These are phyloP conservation scores for Sarocladium strictum DNA, from an alignment of 2,329 filamentous ascomycete species.

Conservation along the genomic window DNA sequence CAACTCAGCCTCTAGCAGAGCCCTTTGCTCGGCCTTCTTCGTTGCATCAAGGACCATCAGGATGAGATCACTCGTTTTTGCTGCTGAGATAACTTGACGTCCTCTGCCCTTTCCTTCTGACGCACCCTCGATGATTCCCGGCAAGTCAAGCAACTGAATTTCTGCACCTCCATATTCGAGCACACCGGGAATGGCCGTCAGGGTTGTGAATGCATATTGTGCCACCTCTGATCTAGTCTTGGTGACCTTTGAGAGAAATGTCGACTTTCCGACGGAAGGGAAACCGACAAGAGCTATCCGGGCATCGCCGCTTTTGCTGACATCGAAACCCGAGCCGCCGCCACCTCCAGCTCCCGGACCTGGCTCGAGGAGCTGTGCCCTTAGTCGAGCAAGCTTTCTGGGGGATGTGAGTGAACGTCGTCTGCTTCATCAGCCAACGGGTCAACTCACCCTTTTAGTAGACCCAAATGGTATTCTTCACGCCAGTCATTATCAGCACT, in stretches of 20 bases:
- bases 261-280: slow-evolving; percentile 97
- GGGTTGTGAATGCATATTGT: slow-evolving; percentile 93
- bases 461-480: slow-evolving; percentile 92
- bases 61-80: slow-evolving; percentile 96
- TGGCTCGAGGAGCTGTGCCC: slow-evolving; percentile 91
- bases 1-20: slow-evolving; percentile 82
- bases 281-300: slow-evolving; percentile 98
- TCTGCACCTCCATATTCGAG: slow-evolving; percentile 96
- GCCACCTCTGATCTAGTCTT: slow-evolving; percentile 96
- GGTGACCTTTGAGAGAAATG: slow-evolving; percentile 97
- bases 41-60: slow-evolving; percentile 97
- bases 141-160: slow-evolving; percentile 95
- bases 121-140: slow-evolving; percentile 96
- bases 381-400: slow-evolving; percentile 91
- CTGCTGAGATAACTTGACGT: slow-evolving; percentile 92
- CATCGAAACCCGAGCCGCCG: slow-evolving; percentile 81
- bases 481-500: slow-evolving; percentile 10
- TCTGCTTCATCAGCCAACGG: background rate
- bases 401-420: slow-evolving; percentile 2
- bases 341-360: slow-evolving; percentile 71
- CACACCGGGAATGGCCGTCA: slow-evolving; percentile 95
- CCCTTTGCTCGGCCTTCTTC: slow-evolving; percentile 89
- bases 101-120: slow-evolving; percentile 93
- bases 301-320: slow-evolving; percentile 93
- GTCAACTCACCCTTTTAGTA: slow-evolving; percentile 77